These are phyloP conservation scores for Oleoguttula mirabilis DNA, from an alignment of 495 filamentous ascomycete genomes.

Conservation along the genomic window DNA sequence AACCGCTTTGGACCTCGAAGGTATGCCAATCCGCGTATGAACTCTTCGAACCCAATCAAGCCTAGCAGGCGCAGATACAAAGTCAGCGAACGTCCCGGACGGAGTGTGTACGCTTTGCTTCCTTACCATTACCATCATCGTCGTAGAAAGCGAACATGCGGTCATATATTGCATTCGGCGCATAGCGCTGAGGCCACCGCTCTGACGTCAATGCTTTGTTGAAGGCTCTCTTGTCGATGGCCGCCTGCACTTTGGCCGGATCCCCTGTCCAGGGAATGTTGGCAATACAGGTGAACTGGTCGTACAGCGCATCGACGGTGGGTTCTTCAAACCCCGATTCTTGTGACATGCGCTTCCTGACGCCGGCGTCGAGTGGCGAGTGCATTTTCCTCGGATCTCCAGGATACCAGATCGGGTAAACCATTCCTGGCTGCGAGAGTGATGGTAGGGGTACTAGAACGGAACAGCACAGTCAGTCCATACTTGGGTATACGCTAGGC, in stretches of 20 bases:
- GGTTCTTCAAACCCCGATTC: conserved; percentile 68
- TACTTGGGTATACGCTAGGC: too few species aligned
- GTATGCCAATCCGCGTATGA: conserved; percentile 69
- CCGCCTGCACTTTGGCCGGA: conserved; percentile 60
- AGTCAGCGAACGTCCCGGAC: too few species aligned
- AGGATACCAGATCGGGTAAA: conserved; percentile 76
- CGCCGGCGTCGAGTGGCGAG: conserved; percentile 47
- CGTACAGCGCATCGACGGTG: conserved; percentile 85
- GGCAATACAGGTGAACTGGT: conserved; percentile 89
- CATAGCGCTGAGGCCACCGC: conserved; percentile 35
- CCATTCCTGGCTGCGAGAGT: conserved; percentile 52
- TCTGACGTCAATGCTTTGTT: conserved; percentile 61
- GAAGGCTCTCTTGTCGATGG: conserved; percentile 84
- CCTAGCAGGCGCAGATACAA: too few species aligned
- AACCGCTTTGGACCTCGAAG: conserved; percentile 67
- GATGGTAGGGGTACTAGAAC: conserved; percentile 62
- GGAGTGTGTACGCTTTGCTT: too few species aligned
- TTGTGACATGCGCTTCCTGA: conserved; percentile 52
- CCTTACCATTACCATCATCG: conserved; percentile 71
- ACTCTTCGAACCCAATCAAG: conserved; percentile 88
- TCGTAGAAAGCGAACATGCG: conserved; percentile 96
- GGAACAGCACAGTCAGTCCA: too few species aligned
- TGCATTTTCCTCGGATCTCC: conserved; percentile 63
- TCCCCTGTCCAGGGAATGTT: conserved; percentile 76
- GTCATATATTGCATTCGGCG: conserved; percentile 82